Percentiles rank a stretch among this genome's conserved stretches.
These are phyloP conservation scores for Cicer bijugum DNA, from an alignment of 306 rosid genomes.

Conservation along the genomic window DNA sequence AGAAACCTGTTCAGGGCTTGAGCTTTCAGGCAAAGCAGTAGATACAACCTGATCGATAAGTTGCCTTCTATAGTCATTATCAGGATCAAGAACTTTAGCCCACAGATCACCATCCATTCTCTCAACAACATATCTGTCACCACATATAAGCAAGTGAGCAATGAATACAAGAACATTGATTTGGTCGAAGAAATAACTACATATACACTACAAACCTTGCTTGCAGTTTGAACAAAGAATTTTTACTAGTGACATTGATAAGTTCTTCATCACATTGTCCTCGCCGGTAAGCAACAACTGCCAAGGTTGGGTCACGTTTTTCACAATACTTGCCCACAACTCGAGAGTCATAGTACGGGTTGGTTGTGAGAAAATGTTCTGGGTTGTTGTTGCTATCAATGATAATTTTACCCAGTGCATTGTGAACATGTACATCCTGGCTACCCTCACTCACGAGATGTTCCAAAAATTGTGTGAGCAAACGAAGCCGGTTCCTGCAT, in stretches of 20 bases:
- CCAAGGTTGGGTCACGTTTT: constrained; percentile 97
- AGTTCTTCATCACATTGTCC: constrained; percentile 99
- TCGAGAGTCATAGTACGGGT: constrained; percentile 97
- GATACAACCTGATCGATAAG: constrained; percentile 99
- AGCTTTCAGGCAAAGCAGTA: constrained; percentile 99
- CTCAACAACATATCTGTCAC: constrained; percentile 93
- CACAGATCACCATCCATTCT: constrained; percentile 96
- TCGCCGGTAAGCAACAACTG: constrained; percentile 95
- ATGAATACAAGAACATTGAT: constrained; percentile 5
- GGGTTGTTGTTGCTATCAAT: constrained; percentile 98
- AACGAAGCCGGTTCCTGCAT: constrained; percentile 89
- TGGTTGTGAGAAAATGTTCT: constrained; percentile 97
- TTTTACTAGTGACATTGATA: constrained; percentile 88
- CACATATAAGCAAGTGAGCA: constrained; percentile 47
- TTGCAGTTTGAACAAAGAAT: constrained; percentile 95
- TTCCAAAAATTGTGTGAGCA: constrained; percentile 95
- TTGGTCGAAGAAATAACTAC: constrained; percentile 15
- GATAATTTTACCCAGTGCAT: constrained; percentile 97
- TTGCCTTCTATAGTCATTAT: constrained; percentile 90
- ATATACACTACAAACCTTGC: constrained; percentile 76
- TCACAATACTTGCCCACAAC: constrained; percentile 99
- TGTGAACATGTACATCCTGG: constrained; percentile 99
- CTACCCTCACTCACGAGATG: constrained; percentile 99
- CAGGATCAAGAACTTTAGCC: constrained; percentile 91
- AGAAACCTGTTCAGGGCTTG: constrained; percentile 99